Percentiles rank a stretch among this genome's conserved stretches.
Evolutionary conservation across 176 grass and related monocot species (phyloP).

Genomic region (Elymus sibiricus): DNA sequence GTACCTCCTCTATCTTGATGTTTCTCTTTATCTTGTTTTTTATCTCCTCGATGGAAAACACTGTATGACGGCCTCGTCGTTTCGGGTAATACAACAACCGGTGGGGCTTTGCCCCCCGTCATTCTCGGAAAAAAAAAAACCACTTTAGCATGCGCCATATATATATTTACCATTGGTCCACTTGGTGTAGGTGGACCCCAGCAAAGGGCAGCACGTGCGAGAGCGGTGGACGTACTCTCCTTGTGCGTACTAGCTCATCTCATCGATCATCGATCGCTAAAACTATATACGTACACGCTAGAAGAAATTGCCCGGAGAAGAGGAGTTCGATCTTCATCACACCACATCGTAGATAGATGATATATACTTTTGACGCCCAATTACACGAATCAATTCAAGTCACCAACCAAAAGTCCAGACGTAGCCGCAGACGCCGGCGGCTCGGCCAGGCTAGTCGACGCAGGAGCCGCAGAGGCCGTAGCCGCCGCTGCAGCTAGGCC

Average conservation of each 20-base stretch:
- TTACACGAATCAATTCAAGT: not conserved
- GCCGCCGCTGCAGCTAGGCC: constrained; percentile 32
- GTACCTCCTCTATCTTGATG: no score
- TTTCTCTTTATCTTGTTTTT: no score
- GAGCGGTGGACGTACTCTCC: not conserved
- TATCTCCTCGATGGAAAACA: no score
- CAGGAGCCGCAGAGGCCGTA: constrained; percentile 47
- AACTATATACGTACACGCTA: not conserved
- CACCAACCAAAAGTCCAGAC: not conserved
- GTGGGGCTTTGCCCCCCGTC: no score
- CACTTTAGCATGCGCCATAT: no score
- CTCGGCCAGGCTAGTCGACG: constrained; percentile 17
- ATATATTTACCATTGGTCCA: no score
- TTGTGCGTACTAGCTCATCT: not conserved
- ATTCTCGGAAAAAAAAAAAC: no score
- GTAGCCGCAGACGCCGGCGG: no score
- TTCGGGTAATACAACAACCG: no score
- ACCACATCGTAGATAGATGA: not conserved
- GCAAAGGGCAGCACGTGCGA: no score
- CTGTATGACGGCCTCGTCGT: no score
- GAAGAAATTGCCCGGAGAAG: not conserved
- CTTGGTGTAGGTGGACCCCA: no score
- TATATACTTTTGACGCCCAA: not conserved
- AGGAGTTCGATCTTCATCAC: not conserved
- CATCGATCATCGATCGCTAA: not conserved